Base-by-base conservation (phyloP, 2,329 filamentous ascomycete genomes). In the Aspergillus quadrilineatus region DNA sequence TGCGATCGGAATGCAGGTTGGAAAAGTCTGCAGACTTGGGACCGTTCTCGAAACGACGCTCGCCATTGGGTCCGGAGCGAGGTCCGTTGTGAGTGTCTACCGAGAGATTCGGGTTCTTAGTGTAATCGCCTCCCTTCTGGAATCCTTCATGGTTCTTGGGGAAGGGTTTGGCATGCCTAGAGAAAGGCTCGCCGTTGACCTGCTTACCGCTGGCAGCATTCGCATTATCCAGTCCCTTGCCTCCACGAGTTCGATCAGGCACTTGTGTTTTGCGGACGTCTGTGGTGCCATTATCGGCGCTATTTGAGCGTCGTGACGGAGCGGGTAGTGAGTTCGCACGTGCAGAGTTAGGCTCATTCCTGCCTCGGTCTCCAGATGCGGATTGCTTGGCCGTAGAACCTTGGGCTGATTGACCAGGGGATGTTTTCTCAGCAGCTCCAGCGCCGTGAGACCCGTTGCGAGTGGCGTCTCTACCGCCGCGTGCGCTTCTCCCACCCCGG, bases 401-500 rank as follows among this genome's bases (percentile, higher is more conserved):
- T 43, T 71, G 65, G 7, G 60, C 55, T 8, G 66, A 53, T 52
- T 71, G 69, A 50, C 63, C 66, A 55, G 68, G 58, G 45, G 63
- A 63, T 50, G 64, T 56, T 60, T 75, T 77, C 37, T 77, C 74
- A 46, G 64, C 61, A 54, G 62, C 67, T 48, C 65, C 69, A 43
- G 67, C 63, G 28, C 66, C 67, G 59, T 78, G 73, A 50, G 72
- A 66, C 42, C 70, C 72, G 55, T 75, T 76, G 55, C 82, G 80
- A 58, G 79, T 71, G 56, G 67, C 66, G 56, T 81, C 80, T 62
- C 82, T 75, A 57, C 83, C 80, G 64, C 81, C 81, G 68, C 85
- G 82, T 54, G 80, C 75, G 52, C 80, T 75, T 65, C 82, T 78
- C 59, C 84, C 81, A 52, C 82, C 82, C 65, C 82, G 78, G 55